Conservation (phyloP, 768 basidiomycete genomes). For the Kwoniella heveanensis region DNA sequence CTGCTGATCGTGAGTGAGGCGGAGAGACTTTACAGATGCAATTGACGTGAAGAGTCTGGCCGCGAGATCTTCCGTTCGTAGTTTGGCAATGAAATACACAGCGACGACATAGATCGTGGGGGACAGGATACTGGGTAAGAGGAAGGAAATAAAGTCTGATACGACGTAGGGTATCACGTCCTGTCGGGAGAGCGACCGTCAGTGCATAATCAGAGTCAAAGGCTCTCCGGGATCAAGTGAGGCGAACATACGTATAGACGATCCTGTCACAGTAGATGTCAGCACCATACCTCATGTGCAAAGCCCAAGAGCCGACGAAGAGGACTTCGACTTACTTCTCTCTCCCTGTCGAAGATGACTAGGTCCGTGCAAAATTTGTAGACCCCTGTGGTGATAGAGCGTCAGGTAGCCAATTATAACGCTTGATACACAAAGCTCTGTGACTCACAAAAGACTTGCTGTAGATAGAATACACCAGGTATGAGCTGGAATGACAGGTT, state of each 20-base stretch:
- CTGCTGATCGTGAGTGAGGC: constrained; percentile 2
- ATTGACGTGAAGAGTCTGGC: constrained; percentile 56
- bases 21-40: constrained; percentile 46
- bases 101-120: constrained; percentile 51
- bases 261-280: constrained; percentile 30
- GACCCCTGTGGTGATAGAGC: constrained; percentile 48
- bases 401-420: too few relatives aligned
- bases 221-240: background rate
- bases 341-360: constrained; percentile 61
- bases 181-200: constrained; percentile 23
- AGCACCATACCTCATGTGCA: constrained; percentile 3
- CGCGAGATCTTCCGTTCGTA: constrained; percentile 57
- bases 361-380: constrained; percentile 57
- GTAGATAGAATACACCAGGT: constrained; percentile 55
- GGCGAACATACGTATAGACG: constrained; percentile 37
- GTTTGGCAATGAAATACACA: constrained; percentile 55
- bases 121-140: constrained; percentile 57
- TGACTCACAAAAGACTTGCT: constrained; percentile 42
- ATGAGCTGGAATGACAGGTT: constrained; percentile 51
- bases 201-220: too few relatives aligned
- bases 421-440: too few relatives aligned
- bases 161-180: constrained; percentile 57
- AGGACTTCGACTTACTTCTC: constrained; percentile 51
- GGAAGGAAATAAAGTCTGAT: constrained; percentile 57
- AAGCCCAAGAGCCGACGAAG: background rate